phyloP scores from a whole-genome alignment of 2,329 filamentous ascomycete species.

The Aphanoascus verrucosus region DNA sequence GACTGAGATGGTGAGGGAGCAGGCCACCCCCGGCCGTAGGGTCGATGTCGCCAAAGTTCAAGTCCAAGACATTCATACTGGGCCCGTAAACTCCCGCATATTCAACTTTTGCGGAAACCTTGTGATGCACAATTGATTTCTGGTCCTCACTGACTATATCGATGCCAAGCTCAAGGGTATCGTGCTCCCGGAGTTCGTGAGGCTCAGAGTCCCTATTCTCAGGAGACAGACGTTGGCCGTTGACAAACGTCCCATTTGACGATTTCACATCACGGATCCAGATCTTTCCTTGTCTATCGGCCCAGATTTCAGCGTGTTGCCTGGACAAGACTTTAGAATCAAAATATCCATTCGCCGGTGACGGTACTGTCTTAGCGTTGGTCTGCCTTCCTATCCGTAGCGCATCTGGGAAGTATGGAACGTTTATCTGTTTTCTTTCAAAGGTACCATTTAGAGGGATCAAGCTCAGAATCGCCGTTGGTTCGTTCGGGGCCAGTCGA shows the following conservation, averaged over 20 bases:
- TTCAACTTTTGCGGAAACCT: constrained; percentile 93
- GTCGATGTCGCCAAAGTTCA: constrained; percentile 88
- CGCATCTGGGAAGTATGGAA: constrained; percentile 89
- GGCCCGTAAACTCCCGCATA: constrained; percentile 71
- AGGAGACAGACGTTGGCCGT: constrained; percentile 75
- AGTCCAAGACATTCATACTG: constrained; percentile 62
- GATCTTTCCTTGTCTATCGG: constrained; percentile 72
- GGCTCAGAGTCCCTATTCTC: constrained; percentile 96
- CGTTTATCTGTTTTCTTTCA: constrained; percentile 88
- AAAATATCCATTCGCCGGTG: constrained; percentile 85
- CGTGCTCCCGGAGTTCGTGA: constrained; percentile 80
- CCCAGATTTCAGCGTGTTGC: constrained; percentile 94
- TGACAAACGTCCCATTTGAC: constrained; percentile 97
- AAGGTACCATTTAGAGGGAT: constrained; percentile 92
- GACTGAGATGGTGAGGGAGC: constrained; percentile 57
- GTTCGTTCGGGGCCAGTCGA: constrained; percentile 42
- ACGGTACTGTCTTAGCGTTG: constrained; percentile 90
- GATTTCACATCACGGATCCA: constrained; percentile 97
- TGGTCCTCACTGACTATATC: constrained; percentile 98
- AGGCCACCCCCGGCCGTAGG: constrained; percentile 61
- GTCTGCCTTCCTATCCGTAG: constrained; percentile 91
- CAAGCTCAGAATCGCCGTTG: constrained; percentile 71
- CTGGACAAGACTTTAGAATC: constrained; percentile 95
- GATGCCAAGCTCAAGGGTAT: constrained; percentile 89
- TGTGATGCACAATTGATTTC: constrained; percentile 96